Conservation (phyloP, 148 eudicot genomes). For the Pharnaceum exiguum region DNA sequence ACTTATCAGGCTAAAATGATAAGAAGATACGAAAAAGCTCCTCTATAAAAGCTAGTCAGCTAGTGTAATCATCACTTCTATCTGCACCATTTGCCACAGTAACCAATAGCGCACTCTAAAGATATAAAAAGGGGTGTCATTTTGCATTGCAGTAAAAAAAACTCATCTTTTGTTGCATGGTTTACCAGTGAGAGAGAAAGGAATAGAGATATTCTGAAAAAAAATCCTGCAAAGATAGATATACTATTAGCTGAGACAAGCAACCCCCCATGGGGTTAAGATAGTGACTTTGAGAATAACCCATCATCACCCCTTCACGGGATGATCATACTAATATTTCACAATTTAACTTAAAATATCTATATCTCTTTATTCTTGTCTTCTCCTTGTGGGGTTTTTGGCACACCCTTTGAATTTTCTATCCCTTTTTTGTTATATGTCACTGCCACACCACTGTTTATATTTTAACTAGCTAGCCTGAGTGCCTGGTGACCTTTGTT, state of each 20-base stretch:
- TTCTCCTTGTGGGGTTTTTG: not conserved
- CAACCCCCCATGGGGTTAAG: slow-evolving; percentile 37
- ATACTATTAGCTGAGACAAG: slow-evolving; percentile 39
- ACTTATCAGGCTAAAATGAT: too few species aligned
- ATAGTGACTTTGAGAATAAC: slow-evolving; percentile 37
- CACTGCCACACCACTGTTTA: slow-evolving; percentile 16
- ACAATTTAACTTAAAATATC: too few species aligned
- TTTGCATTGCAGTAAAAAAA: not conserved
- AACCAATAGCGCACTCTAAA: slow-evolving; percentile 5
- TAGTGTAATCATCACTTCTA: slow-evolving; percentile 37
- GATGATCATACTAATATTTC: not conserved
- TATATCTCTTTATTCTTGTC: not conserved
- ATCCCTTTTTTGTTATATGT: slow-evolving; percentile 5
- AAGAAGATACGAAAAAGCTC: not conserved
- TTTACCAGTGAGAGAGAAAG: not conserved
- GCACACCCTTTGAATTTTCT: slow-evolving; percentile 1
- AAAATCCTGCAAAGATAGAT: slow-evolving; percentile 8
- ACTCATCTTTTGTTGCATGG: not conserved
- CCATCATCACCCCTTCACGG: slow-evolving; percentile 37
- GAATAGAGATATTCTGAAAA: slow-evolving; percentile 12
- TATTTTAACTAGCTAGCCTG: too few species aligned
- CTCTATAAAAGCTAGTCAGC: slow-evolving; percentile 19
- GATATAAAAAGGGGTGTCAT: slow-evolving; percentile 1
- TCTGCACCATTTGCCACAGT: slow-evolving; percentile 10
- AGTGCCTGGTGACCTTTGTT: too few species aligned